phyloP scores from a whole-genome alignment of 768 basidiomycete species.

The Boletus patriciae region DNA sequence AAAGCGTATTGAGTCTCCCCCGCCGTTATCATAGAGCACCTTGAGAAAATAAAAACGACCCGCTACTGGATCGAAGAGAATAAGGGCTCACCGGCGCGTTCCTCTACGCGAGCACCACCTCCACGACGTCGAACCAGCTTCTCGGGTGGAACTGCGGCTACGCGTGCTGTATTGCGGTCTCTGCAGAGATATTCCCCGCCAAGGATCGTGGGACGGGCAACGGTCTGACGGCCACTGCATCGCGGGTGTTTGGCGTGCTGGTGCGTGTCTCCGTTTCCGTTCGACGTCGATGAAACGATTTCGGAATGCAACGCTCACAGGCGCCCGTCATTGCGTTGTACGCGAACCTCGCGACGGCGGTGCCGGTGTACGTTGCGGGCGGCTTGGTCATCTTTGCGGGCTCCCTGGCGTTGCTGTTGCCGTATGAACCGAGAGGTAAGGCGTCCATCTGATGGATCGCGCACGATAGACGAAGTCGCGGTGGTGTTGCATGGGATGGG shows the following conservation, averaged over 20 bases:
- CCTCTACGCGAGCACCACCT: slow-evolving; percentile 74
- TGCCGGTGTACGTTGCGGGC: slow-evolving; percentile 72
- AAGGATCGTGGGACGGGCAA: slow-evolving; percentile 75
- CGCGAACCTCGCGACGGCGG: slow-evolving; percentile 59
- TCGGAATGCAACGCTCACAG: slow-evolving; percentile 31
- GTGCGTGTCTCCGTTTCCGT: slow-evolving; percentile 34
- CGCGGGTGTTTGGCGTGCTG: slow-evolving; percentile 67
- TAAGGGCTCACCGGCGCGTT: slow-evolving; percentile 71
- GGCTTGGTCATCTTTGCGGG: slow-evolving; percentile 63
- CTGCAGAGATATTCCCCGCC: slow-evolving; percentile 69
- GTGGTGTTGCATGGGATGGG: too few species aligned
- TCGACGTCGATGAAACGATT: too few species aligned
- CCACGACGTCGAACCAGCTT: slow-evolving; percentile 62
- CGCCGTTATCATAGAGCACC: too few species aligned
- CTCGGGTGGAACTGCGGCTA: slow-evolving; percentile 83
- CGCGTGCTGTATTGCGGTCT: slow-evolving; percentile 66
- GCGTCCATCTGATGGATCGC: slow-evolving; percentile 50
- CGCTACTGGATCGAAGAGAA: too few species aligned
- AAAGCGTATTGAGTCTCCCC: too few species aligned
- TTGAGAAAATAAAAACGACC: too few species aligned
- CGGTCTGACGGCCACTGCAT: slow-evolving; percentile 58
- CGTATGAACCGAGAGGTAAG: slow-evolving; percentile 75
- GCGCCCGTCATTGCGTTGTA: slow-evolving; percentile 73
- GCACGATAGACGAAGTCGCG: too few species aligned
- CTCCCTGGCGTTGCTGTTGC: slow-evolving; percentile 57